These are phyloP conservation scores for Candida dubliniensis DNA, from an alignment of 1,139 yeast species.

Conservation along the genomic window DNA sequence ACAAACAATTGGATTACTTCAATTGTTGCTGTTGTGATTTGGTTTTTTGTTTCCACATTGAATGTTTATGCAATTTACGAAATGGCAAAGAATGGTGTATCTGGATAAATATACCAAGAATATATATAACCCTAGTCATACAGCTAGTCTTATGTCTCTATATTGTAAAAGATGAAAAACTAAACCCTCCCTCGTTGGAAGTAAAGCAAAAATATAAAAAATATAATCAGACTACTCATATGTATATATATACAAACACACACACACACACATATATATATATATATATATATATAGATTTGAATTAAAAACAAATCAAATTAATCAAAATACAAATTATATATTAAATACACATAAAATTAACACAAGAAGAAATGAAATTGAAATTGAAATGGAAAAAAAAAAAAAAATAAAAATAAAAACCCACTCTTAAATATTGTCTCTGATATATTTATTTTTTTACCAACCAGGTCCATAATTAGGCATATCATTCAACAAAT, in stretches of 20 bases:
- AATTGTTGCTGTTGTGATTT: conserved; percentile 44
- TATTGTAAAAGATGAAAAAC: too few relatives aligned
- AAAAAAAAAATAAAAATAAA: background rate
- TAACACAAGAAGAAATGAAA: conserved; percentile 5
- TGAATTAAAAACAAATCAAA: background rate
- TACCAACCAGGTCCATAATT: conserved; percentile 13
- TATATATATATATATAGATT: conserved; percentile 1
- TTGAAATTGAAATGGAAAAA: background rate
- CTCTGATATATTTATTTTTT: background rate
- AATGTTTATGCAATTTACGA: conserved; percentile 72
- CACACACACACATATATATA: background rate
- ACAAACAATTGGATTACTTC: conserved; percentile 63
- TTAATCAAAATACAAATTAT: background rate
- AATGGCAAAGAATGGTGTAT: conserved; percentile 49
- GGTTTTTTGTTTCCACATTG: conserved; percentile 65
- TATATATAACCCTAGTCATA: background rate
- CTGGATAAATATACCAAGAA: conserved; percentile 6
- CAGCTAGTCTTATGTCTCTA: background rate
- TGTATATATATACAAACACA: conserved; percentile 1
- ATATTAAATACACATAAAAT: background rate
- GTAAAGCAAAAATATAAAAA: too few relatives aligned
- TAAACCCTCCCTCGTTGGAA: too few relatives aligned
- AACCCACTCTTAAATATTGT: background rate
- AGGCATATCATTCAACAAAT: conserved; percentile 10
- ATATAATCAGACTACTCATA: background rate